Conservation (phyloP, 208 protist species). For the Trypanosoma mega region DNA sequence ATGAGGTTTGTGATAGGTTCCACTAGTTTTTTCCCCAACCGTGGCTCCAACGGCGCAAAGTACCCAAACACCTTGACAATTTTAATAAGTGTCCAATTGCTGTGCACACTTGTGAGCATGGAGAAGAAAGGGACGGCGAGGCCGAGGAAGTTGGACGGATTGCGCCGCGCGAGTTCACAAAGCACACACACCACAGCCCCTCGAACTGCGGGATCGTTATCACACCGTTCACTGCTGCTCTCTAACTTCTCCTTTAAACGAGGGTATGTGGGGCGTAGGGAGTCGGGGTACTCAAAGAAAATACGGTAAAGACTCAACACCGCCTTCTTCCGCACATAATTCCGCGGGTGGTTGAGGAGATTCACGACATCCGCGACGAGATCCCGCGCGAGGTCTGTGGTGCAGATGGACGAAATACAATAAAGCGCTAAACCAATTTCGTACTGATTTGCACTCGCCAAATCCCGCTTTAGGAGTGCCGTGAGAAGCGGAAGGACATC, state of each 20-base stretch:
- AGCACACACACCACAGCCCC: conserved; percentile 97
- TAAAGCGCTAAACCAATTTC: conserved; percentile 95
- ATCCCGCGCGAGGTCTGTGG: conserved; percentile 94
- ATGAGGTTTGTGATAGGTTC: conserved; percentile 97
- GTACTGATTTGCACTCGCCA: conserved; percentile 93
- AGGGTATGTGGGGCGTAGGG: conserved; percentile 95
- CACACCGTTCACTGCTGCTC: conserved; percentile 82
- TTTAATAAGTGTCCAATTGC: conserved; percentile 99
- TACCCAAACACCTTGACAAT: conserved; percentile 98
- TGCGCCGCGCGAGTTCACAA: conserved; percentile 97
- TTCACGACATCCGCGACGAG: conserved; percentile 94
- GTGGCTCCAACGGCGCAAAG: conserved; percentile 95
- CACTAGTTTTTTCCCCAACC: conserved; percentile 97
- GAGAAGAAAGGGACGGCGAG: conserved; percentile 97
- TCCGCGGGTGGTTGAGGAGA: conserved; percentile 86
- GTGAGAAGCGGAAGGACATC: conserved; percentile 97
- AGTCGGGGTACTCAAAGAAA: conserved; percentile 97
- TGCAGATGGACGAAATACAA: conserved; percentile 96
- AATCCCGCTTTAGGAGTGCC: conserved; percentile 96
- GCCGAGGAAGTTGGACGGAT: conserved; percentile 97
- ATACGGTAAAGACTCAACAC: conserved; percentile 96
- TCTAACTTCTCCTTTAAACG: conserved; percentile 96
- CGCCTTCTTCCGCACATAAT: conserved; percentile 96
- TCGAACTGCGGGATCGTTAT: conserved; percentile 89
- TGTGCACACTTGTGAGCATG: conserved; percentile 91